A percentile compares a stretch with the other conserved stretches of the same genome.
These are phyloP conservation scores for Cryptosporidium bovis DNA, from an alignment of 169 alveolate genomes.

Conservation along the genomic window DNA sequence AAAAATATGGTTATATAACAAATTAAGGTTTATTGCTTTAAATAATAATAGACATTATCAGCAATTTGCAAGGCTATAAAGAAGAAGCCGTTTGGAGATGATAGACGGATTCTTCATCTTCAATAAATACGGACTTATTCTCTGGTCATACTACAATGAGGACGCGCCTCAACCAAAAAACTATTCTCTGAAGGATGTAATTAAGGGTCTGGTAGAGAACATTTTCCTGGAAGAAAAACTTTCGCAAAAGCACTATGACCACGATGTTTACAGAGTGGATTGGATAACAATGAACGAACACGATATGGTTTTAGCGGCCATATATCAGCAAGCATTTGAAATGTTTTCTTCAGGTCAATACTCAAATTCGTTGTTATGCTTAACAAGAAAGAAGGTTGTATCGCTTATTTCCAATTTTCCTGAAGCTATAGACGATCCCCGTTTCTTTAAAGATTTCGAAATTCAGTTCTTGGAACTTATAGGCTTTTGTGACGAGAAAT, in stretches of 20 bases:
- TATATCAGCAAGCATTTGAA: conserved; percentile 36
- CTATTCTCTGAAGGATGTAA: not conserved
- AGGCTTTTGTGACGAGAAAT: conserved; percentile 39
- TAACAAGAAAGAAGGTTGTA: conserved; percentile 13
- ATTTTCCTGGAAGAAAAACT: conserved; percentile 63
- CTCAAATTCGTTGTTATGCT: conserved; percentile 8
- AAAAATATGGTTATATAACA: not conserved
- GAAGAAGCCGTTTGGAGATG: not conserved
- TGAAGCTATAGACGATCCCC: conserved; percentile 24
- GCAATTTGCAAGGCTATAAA: not conserved
- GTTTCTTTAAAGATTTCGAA: not conserved
- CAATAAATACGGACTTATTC: conserved; percentile 49
- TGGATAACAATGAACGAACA: conserved; percentile 53
- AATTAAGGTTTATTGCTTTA: not conserved
- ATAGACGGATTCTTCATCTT: conserved; percentile 65
- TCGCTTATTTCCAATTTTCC: conserved; percentile 18
- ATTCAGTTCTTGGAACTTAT: conserved; percentile 23
- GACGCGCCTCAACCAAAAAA: conserved; percentile 12
- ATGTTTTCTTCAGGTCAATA: conserved; percentile 23
- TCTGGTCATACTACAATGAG: conserved; percentile 39
- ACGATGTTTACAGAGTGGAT: conserved; percentile 33
- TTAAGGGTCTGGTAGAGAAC: conserved; percentile 20
- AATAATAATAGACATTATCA: not conserved
- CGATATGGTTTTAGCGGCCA: conserved; percentile 11
- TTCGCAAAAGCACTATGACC: conserved; percentile 52